phyloP scores from a whole-genome alignment of 2,329 filamentous ascomycete genomes.

The Phoma sp. region DNA sequence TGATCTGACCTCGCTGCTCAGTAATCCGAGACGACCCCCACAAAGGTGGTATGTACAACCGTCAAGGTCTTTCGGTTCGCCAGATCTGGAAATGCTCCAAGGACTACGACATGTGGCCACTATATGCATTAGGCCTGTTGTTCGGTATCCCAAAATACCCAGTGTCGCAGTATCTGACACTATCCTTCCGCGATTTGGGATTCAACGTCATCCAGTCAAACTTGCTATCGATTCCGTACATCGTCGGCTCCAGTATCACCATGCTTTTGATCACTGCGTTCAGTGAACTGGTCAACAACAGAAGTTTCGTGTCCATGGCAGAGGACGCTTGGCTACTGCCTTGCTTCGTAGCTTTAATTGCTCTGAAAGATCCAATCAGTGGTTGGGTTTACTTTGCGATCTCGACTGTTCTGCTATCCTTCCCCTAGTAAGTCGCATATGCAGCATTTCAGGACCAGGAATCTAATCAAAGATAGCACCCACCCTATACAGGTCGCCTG shows the following conservation, averaged over 20 bases:
- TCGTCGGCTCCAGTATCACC: conserved; percentile 16
- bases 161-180: conserved; percentile 11
- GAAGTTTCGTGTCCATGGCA: conserved; percentile 19
- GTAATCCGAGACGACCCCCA: conserved; percentile 59
- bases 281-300: conserved; percentile 19
- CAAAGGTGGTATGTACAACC: conserved; percentile 65
- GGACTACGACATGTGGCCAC: conserved; percentile 34
- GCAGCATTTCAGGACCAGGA: conserved; percentile 20
- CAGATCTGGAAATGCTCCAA: conserved; percentile 26
- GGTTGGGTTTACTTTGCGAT: conserved; percentile 56
- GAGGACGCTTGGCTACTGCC: conserved; percentile 20
- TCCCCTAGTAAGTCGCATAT: conserved; percentile 45
- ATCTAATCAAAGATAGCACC: neutral
- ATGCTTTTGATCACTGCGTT: conserved; percentile 21
- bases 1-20: conserved; percentile 28
- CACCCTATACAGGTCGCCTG: conserved; percentile 15
- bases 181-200: conserved; percentile 63
- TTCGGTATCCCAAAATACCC: conserved; percentile 19
- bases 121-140: conserved; percentile 28
- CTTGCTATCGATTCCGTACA: conserved; percentile 61
- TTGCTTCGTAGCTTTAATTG: conserved; percentile 18
- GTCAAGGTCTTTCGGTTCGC: conserved; percentile 52
- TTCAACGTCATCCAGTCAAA: conserved; percentile 69
- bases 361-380: conserved; percentile 40
- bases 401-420: conserved; percentile 52